A percentile compares a stretch with the other conserved stretches of the same genome.
Evolutionary conservation across 2,329 filamentous ascomycete genomes (phyloP).

Genomic region (Samsoniella hepiali): DNA sequence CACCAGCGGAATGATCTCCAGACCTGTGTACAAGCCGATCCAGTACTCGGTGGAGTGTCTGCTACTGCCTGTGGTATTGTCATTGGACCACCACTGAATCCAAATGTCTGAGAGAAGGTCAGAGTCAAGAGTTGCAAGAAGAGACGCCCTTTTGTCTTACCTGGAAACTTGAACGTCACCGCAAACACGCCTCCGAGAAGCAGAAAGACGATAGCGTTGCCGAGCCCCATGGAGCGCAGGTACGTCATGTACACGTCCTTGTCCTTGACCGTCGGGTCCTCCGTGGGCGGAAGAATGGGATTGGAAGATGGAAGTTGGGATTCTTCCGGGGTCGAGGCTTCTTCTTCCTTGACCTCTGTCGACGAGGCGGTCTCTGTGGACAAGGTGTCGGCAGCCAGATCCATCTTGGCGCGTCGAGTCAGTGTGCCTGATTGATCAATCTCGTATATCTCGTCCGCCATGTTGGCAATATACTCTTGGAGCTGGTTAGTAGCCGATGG

Average conservation of each 20-base stretch:
- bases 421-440: background rate
- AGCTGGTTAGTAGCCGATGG: background rate
- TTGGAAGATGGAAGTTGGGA: background rate
- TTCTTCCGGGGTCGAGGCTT: background rate
- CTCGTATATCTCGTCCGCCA: slow-evolving; percentile 10
- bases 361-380: background rate
- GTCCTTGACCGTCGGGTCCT: background rate
- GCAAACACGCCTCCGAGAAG: background rate
- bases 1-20: background rate
- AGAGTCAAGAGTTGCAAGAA: background rate
- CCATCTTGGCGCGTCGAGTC: background rate
- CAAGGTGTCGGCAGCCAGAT: background rate
- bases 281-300: background rate
- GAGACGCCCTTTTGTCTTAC: background rate
- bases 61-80: background rate
- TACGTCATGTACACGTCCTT: slow-evolving; percentile 7
- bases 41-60: background rate
- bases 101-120: background rate
- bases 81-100: slow-evolving; percentile 14
- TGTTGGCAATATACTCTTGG: slow-evolving; percentile 5
- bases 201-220: background rate
- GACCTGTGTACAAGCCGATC: background rate
- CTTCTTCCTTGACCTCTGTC: background rate
- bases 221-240: background rate
- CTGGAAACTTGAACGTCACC: slow-evolving; percentile 4